Conservation (phyloP, 495 filamentous ascomycete species). For the Penicillium lividum region DNA sequence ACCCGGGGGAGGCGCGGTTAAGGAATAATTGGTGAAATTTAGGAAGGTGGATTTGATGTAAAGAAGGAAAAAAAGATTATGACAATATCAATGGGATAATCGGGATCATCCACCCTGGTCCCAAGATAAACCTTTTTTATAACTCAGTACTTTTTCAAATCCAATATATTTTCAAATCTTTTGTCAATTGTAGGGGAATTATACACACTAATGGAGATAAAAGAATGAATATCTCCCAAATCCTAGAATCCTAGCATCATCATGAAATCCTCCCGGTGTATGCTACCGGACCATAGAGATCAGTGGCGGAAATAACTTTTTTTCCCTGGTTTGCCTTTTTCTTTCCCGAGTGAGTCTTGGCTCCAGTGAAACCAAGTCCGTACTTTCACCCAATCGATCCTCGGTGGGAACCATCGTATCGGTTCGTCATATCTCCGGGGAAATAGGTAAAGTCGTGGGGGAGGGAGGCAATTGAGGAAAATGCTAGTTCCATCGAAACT, state of each 20-base stretch:
- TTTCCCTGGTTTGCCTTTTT: background rate
- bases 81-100: conserved; percentile 30
- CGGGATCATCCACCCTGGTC: background rate
- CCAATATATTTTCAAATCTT: background rate
- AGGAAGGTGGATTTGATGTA: background rate
- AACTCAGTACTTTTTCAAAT: background rate
- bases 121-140: background rate
- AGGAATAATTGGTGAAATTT: conserved; percentile 1
- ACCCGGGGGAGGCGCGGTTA: conserved; percentile 20
- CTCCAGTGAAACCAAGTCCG: background rate
- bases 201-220: background rate
- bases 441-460: background rate
- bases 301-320: conserved; percentile 3
- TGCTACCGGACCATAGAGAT: conserved; percentile 1
- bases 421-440: conserved; percentile 5
- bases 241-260: background rate
- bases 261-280: conserved; percentile 8
- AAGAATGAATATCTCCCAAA: background rate
- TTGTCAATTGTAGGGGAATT: background rate
- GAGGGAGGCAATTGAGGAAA: background rate
- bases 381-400: conserved; percentile 4
- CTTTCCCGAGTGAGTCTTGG: background rate
- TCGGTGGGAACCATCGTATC: background rate
- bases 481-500: background rate
- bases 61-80: conserved; percentile 12